These are phyloP conservation scores for Anthostomella pinea DNA, from an alignment of 2,329 filamentous ascomycete genomes.

Conservation along the genomic window DNA sequence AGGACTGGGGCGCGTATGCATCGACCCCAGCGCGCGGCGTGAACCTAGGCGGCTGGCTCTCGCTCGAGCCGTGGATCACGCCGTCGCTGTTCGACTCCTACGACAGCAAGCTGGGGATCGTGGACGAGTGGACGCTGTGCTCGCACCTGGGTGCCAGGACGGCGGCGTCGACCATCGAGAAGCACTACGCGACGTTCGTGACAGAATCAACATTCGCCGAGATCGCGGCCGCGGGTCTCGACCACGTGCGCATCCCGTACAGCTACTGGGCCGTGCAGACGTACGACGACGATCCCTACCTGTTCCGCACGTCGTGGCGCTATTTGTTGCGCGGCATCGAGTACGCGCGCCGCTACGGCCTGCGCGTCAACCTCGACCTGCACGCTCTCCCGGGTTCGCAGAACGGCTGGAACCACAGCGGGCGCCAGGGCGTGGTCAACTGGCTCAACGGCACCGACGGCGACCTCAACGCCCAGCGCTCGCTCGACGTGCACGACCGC, in stretches of 20 bases:
- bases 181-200: conserved; percentile 88
- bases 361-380: conserved; percentile 89
- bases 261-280: conserved; percentile 91
- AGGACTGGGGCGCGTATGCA: conserved; percentile 74
- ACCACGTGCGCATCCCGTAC: conserved; percentile 95
- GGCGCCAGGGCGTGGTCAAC: conserved; percentile 72
- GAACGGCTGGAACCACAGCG: conserved; percentile 98
- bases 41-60: conserved; percentile 92
- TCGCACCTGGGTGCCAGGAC: conserved; percentile 64
- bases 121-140: conserved; percentile 86
- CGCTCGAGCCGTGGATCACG: conserved; percentile 91
- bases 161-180: conserved; percentile 68
- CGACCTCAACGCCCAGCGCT: conserved; percentile 71
- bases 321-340: conserved; percentile 92
- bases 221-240: conserved; percentile 83
- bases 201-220: conserved; percentile 80
- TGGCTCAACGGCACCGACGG: conserved; percentile 95
- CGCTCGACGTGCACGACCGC: conserved; percentile 81
- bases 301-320: conserved; percentile 84
- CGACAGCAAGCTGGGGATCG: conserved; percentile 61
- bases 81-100: conserved; percentile 83
- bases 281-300: conserved; percentile 83
- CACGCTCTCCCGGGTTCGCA: conserved; percentile 91
- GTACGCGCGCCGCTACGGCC: conserved; percentile 86
- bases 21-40: conserved; percentile 81